These are phyloP conservation scores for Trichoderma guizhouense DNA, from an alignment of 2,329 filamentous ascomycete species.

Conservation along the genomic window DNA sequence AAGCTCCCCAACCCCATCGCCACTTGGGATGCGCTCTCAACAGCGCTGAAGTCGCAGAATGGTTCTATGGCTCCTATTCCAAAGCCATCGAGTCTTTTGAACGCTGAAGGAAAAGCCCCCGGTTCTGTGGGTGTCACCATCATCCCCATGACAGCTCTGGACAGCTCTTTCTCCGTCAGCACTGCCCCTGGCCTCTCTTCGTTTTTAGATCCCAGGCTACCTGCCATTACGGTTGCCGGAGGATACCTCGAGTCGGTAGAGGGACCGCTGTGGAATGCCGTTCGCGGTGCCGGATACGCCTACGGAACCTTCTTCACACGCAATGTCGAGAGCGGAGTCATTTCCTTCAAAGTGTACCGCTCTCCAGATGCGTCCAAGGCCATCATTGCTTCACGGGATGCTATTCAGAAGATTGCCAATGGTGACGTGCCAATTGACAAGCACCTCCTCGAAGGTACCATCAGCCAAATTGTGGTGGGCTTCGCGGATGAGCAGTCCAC, in stretches of 20 bases:
- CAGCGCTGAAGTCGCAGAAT: constrained; percentile 35
- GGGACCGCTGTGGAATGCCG: constrained; percentile 88
- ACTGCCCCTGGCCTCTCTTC: constrained; percentile 71
- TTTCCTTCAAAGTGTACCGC: constrained; percentile 84
- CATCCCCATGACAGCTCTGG: constrained; percentile 86
- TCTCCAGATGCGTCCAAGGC: constrained; percentile 88
- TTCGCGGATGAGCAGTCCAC: constrained; percentile 88
- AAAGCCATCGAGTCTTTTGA: constrained; percentile 68
- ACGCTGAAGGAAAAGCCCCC: constrained; percentile 67
- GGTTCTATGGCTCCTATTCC: constrained; percentile 65
- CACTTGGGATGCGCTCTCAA: constrained; percentile 63
- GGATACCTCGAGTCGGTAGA: constrained; percentile 92
- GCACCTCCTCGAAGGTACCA: constrained; percentile 81
- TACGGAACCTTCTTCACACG: constrained; percentile 82
- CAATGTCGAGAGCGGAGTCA: constrained; percentile 72
- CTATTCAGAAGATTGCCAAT: constrained; percentile 70
- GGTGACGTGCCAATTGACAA: constrained; percentile 72
- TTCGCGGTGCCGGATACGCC: constrained; percentile 88
- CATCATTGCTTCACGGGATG: constrained; percentile 70
- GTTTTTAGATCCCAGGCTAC: constrained; percentile 72
- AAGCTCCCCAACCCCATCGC: constrained; percentile 73
- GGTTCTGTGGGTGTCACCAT: constrained; percentile 73
- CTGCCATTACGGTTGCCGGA: constrained; percentile 81
- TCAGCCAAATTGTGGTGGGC: constrained; percentile 80
- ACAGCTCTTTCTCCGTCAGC: constrained; percentile 83